These are phyloP conservation scores for Chloris gayana DNA, from an alignment of 176 grass and related monocot genomes.

Conservation along the genomic window DNA sequence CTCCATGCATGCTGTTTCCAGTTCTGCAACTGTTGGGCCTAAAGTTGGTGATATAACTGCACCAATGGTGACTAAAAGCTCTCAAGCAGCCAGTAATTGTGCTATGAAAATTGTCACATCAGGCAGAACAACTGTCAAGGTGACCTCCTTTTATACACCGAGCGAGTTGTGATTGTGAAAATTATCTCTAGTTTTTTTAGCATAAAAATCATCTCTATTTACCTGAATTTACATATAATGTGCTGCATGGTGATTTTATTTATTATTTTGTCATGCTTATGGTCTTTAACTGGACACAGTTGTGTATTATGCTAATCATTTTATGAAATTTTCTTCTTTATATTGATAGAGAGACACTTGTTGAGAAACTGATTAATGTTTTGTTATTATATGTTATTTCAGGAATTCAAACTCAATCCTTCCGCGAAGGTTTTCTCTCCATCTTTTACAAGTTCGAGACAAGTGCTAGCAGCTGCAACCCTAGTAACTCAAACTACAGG, in stretches of 20 bases:
- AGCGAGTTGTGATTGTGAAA: slow-evolving; percentile 3
- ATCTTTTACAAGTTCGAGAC: slow-evolving; percentile 66
- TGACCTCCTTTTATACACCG: slow-evolving; percentile 32
- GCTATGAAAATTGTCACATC: slow-evolving; percentile 29
- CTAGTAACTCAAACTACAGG: slow-evolving; percentile 54
- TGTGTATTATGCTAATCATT: background rate
- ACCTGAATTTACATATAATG: background rate
- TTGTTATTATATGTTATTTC: slow-evolving; percentile 38
- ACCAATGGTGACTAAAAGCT: slow-evolving; percentile 26
- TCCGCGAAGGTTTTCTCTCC: slow-evolving; percentile 82
- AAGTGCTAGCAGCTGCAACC: slow-evolving; percentile 40
- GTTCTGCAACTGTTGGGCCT: slow-evolving; percentile 37
- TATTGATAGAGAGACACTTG: slow-evolving; percentile 7
- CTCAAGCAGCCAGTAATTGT: slow-evolving; percentile 39
- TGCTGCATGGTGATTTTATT: slow-evolving; percentile 20
- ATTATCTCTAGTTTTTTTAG: background rate
- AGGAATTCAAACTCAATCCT: slow-evolving; percentile 97
- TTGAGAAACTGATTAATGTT: background rate
- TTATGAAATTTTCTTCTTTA: background rate
- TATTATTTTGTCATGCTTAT: slow-evolving; percentile 12
- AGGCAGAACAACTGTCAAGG: slow-evolving; percentile 58
- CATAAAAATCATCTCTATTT: background rate
- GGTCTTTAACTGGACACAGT: background rate
- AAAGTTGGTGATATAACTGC: slow-evolving; percentile 33
- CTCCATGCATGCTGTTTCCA: slow-evolving; percentile 18